These are phyloP conservation scores for Barnettozyma vustinii DNA, from an alignment of 805 yeast species.

Conservation along the genomic window DNA sequence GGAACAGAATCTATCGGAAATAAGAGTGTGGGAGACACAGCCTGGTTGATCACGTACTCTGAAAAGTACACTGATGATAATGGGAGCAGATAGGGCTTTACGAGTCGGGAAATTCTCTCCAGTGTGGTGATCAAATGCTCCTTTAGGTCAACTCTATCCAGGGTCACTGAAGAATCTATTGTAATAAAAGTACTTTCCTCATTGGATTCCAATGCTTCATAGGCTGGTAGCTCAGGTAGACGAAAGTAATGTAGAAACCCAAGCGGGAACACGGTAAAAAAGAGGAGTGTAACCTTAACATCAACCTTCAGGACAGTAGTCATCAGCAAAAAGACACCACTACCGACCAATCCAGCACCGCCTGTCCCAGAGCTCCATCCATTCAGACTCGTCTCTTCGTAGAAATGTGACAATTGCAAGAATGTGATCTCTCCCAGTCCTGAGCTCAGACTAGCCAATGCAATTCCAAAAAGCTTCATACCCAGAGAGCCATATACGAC, in stretches of 20 bases:
- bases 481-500: constrained; percentile 36
- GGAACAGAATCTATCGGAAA: constrained; percentile 72
- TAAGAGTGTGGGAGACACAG: constrained; percentile 80
- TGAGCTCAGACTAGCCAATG: constrained; percentile 74
- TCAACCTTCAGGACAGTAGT: constrained; percentile 63
- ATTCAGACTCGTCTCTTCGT: constrained; percentile 52
- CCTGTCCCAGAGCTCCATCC: constrained; percentile 97
- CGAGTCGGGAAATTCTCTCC: constrained; percentile 35
- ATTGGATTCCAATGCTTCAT: constrained; percentile 6
- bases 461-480: constrained; percentile 58
- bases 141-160: neutral
- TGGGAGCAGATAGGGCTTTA: constrained; percentile 77
- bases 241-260: constrained; percentile 40
- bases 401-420: constrained; percentile 78
- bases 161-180: neutral
- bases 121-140: constrained; percentile 21
- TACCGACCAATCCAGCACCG: constrained; percentile 87
- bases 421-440: constrained; percentile 92
- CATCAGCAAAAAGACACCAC: constrained; percentile 61
- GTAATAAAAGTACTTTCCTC: neutral
- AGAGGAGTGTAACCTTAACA: constrained; percentile 47
- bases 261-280: constrained; percentile 53
- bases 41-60: constrained; percentile 89
- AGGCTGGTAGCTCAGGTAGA: constrained; percentile 16
- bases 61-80: constrained; percentile 75